Percentiles rank a stretch among this genome's conserved stretches.
These are phyloP conservation scores for Penicillium sp. DNA, from an alignment of 2,329 filamentous ascomycete genomes.

Conservation along the genomic window DNA sequence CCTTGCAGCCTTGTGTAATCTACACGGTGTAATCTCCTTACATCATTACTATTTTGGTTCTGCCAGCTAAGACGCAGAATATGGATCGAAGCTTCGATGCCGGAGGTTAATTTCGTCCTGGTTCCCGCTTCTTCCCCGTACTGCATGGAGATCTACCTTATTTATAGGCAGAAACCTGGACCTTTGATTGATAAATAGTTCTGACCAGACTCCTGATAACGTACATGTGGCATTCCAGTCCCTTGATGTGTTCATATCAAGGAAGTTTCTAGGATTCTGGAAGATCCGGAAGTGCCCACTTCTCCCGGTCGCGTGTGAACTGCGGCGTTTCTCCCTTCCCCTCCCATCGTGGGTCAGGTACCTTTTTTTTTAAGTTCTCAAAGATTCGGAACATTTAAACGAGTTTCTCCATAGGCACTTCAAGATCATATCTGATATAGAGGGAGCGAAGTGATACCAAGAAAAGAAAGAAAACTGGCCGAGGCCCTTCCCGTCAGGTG, in stretches of 20 bases:
- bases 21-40: not conserved
- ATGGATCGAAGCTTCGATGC: constrained; percentile 15
- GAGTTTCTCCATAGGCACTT: not conserved
- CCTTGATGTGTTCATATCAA: not conserved
- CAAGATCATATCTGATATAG: not conserved
- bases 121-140: not conserved
- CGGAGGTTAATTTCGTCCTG: constrained; percentile 11
- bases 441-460: not conserved
- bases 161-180: not conserved
- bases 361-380: not conserved
- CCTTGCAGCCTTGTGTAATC: not conserved
- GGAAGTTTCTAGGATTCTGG: not conserved
- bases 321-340: not conserved
- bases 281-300: constrained; percentile 3
- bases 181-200: no score
- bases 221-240: not conserved
- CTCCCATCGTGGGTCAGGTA: not conserved
- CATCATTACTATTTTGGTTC: not conserved
- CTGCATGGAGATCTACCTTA: not conserved
- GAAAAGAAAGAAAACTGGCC: constrained; percentile 11
- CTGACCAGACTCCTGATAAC: no score
- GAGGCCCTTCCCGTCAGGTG: constrained; percentile 13
- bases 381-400: not conserved
- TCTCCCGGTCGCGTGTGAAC: constrained; percentile 20
- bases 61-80: constrained; percentile 2